Conservation (phyloP, 495 filamentous ascomycete genomes). For the Neurospora sp. region DNA sequence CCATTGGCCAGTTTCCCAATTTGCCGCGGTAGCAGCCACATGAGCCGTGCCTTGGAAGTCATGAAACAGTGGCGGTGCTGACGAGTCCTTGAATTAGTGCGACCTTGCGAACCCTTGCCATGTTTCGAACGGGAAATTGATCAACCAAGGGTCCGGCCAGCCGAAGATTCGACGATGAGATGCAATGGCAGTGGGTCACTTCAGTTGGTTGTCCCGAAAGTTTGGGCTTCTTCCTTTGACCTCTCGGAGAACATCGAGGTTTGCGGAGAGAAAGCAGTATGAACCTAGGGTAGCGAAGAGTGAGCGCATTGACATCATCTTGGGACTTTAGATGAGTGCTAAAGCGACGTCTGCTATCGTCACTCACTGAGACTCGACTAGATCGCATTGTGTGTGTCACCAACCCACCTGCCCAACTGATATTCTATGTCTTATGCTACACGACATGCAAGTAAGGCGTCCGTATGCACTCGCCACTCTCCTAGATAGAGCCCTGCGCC, state of each 20-base stretch:
- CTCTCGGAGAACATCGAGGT: not conserved
- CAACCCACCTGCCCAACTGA: not conserved
- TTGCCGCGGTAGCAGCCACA: not conserved
- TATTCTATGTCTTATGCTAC: not conserved
- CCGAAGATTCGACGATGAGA: not conserved
- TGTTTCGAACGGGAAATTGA: slow-evolving; percentile 13
- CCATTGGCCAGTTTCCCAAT: not conserved
- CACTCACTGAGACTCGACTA: not conserved
- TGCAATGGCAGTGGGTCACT: not conserved
- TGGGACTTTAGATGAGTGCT: not conserved
- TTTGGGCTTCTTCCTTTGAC: not conserved
- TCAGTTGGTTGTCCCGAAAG: not conserved
- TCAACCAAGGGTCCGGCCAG: slow-evolving; percentile 8
- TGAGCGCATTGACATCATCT: not conserved
- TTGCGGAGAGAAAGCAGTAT: not conserved
- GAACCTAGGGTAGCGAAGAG: not conserved
- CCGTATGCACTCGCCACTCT: not conserved
- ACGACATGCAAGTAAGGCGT: not conserved
- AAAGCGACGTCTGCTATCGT: not conserved
- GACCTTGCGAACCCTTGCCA: not conserved
- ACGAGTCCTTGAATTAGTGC: not conserved
- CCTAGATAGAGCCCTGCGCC: not conserved
- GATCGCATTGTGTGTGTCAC: not conserved
- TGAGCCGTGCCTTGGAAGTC: not conserved
- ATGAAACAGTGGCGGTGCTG: slow-evolving; percentile 21